Evolutionary conservation across 345 rosid genomes (phyloP).

Genomic region (Populus nigra): DNA sequence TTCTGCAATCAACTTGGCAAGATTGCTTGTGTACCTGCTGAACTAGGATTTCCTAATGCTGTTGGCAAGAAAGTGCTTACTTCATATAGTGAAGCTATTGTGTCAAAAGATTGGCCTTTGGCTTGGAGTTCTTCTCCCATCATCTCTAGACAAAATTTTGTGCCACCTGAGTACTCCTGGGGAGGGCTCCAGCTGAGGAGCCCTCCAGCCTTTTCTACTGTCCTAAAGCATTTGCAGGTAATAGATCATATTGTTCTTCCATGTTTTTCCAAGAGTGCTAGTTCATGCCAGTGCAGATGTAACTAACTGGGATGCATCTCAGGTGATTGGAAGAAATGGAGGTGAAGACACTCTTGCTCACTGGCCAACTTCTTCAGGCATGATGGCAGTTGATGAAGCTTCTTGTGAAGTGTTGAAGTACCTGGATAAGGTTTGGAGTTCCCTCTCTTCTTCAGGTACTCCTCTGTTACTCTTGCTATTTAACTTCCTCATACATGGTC

Average conservation of each 20-base stretch:
- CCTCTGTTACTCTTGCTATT: slow-evolving; percentile 2
- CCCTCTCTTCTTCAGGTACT: slow-evolving; percentile 81
- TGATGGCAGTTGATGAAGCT: slow-evolving; percentile 75
- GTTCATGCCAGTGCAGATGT: slow-evolving; percentile 4
- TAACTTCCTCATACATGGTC: not conserved
- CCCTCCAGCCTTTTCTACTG: slow-evolving; percentile 78
- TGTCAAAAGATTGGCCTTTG: slow-evolving; percentile 86
- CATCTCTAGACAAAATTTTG: slow-evolving; percentile 62
- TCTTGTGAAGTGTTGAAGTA: slow-evolving; percentile 73
- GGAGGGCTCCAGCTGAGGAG: slow-evolving; percentile 72
- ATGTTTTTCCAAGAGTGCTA: slow-evolving; percentile 6
- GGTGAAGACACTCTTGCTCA: slow-evolving; percentile 97
- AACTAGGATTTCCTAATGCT: slow-evolving; percentile 70
- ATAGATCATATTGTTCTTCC: slow-evolving; percentile 8
- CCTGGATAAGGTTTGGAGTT: slow-evolving; percentile 72
- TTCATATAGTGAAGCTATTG: slow-evolving; percentile 68
- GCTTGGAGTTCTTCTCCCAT: slow-evolving; percentile 89
- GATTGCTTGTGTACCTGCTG: slow-evolving; percentile 84
- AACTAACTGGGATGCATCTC: slow-evolving; percentile 24
- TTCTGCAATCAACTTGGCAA: slow-evolving; percentile 77
- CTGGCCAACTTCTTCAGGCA: slow-evolving; percentile 75
- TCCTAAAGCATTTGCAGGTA: slow-evolving; percentile 87
- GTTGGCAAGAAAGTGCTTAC: slow-evolving; percentile 80
- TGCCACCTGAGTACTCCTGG: slow-evolving; percentile 92
- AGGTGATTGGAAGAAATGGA: slow-evolving; percentile 78